A percentile compares a stretch with the other conserved stretches of the same genome.
These are phyloP conservation scores for Hura crepitans DNA, from an alignment of 441 rosid genomes.

Conservation along the genomic window DNA sequence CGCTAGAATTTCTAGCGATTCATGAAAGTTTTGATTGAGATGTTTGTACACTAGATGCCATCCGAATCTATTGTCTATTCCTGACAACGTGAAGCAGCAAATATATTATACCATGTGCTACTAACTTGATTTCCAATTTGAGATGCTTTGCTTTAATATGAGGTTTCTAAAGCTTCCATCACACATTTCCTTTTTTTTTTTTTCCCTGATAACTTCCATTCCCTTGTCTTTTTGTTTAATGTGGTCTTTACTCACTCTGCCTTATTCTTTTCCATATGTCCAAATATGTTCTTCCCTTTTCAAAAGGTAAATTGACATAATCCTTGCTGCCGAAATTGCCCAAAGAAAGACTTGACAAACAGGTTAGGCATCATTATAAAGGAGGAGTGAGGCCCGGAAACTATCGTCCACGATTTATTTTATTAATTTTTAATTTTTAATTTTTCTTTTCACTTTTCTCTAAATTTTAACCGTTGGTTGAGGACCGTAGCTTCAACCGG, in stretches of 20 bases:
- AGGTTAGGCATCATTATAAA: constrained; percentile 1
- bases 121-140: background rate
- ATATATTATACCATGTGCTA: background rate
- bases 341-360: background rate
- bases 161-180: constrained; percentile 1
- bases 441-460: too few species aligned
- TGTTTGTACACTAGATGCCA: background rate
- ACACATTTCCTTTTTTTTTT: background rate
- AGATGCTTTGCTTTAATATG: constrained; percentile 9
- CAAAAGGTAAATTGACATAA: background rate
- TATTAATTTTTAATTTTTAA: too few species aligned
- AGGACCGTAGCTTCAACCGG: too few species aligned
- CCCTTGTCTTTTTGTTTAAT: constrained; percentile 2
- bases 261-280: background rate
- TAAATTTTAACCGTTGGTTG: too few species aligned
- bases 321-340: background rate
- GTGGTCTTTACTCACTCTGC: background rate
- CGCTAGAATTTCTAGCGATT: background rate
- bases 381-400: too few species aligned
- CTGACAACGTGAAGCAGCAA: background rate
- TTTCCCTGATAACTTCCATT: too few species aligned
- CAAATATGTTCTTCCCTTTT: background rate
- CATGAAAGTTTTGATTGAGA: background rate
- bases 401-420: too few species aligned
- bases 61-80: constrained; percentile 1